A percentile compares a stretch with the other conserved stretches of the same genome.
phyloP scores from a whole-genome alignment of 148 eudicot genomes.

The Rhododendron simsii region DNA sequence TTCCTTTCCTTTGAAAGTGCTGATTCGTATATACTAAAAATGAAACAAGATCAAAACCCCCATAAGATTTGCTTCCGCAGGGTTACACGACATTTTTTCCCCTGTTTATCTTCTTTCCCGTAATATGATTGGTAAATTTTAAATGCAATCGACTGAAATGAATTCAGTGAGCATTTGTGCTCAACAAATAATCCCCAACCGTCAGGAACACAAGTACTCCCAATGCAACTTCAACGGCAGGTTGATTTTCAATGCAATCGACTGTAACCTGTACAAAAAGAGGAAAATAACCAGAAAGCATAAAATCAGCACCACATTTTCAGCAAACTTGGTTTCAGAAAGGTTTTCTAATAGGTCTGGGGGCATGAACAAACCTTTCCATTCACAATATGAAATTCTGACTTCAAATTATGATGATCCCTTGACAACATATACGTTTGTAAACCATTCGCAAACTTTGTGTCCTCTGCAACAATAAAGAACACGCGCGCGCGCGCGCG shows the following conservation, averaged over 20 bases:
- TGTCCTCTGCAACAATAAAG: conserved; percentile 35
- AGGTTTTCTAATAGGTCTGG: not conserved
- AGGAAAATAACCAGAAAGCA: not conserved
- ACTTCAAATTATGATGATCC: conserved; percentile 61
- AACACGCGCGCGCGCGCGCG: not conserved
- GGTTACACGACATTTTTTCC: not conserved
- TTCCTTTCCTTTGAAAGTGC: not conserved
- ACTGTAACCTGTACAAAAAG: conserved; percentile 44
- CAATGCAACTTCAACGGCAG: conserved; percentile 48
- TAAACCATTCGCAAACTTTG: conserved; percentile 45
- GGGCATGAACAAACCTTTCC: conserved; percentile 51
- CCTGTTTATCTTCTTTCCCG: not conserved
- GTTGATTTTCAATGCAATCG: conserved; percentile 56
- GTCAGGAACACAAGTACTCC: conserved; percentile 63
- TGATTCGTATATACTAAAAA: not conserved
- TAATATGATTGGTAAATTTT: not conserved
- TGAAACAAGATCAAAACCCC: not conserved
- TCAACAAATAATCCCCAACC: conserved; percentile 59
- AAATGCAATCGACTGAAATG: not conserved
- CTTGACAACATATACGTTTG: conserved; percentile 58
- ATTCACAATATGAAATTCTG: conserved; percentile 62
- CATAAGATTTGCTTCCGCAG: not conserved
- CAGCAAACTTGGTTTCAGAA: not conserved
- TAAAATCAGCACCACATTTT: not conserved
- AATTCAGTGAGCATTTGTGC: conserved; percentile 22